Conservation (phyloP, 768 basidiomycete genomes). For the Kwoniella botswanensis region DNA sequence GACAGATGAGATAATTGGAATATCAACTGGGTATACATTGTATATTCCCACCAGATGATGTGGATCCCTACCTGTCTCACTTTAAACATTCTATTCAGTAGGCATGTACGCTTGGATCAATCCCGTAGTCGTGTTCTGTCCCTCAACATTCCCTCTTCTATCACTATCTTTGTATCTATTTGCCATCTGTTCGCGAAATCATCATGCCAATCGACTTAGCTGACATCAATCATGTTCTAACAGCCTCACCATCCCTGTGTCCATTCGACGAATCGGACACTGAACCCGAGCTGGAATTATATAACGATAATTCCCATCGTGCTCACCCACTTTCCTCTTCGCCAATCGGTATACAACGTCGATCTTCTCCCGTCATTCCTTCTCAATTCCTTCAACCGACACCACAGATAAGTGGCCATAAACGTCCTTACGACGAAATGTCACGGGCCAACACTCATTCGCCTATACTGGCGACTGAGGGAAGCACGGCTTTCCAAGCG, state of each 20-base stretch:
- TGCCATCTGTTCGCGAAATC: not conserved
- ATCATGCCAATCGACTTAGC: slow-evolving; percentile 9
- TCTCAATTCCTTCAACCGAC: slow-evolving; percentile 14
- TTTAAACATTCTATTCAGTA: not conserved
- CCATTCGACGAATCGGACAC: slow-evolving; percentile 1
- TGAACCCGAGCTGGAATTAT: not conserved
- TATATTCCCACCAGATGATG: not conserved
- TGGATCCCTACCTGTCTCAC: not conserved
- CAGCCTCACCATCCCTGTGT: slow-evolving; percentile 4
- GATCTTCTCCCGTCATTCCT: slow-evolving; percentile 9
- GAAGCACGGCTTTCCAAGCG: slow-evolving; percentile 33
- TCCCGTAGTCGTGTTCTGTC: not conserved
- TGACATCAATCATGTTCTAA: slow-evolving; percentile 13
- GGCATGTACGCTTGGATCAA: not conserved
- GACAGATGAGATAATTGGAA: not conserved
- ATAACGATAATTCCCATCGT: not conserved
- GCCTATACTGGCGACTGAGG: slow-evolving; percentile 26
- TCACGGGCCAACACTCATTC: slow-evolving; percentile 19
- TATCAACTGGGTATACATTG: not conserved
- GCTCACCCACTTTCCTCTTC: not conserved
- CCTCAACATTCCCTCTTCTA: not conserved
- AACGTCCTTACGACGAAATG: slow-evolving; percentile 21
- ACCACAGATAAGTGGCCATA: slow-evolving; percentile 12
- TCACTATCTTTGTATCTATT: not conserved
- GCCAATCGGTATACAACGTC: not conserved